Base-by-base conservation (phyloP, 2,329 filamentous ascomycete genomes). In the Alternaria triticimaculans region DNA sequence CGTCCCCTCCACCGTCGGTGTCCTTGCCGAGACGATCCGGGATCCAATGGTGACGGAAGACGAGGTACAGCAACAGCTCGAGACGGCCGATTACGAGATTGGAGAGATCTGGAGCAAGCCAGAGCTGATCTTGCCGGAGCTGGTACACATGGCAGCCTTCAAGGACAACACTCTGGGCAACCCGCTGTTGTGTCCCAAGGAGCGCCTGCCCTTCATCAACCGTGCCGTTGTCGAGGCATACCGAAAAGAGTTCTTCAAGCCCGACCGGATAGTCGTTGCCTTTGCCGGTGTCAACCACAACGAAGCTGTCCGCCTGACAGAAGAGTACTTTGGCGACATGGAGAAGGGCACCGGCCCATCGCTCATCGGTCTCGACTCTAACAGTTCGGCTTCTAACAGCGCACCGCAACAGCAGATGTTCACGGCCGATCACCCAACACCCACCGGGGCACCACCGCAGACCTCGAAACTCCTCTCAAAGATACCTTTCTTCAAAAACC, bases 81-180 rank as follows among this genome's bases (percentile, higher is more conserved):
- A 92, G 77, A 98, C 95, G 7, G 96, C 95, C 9, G 89, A 94
- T 56, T 99, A 98, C 78, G 96, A 99, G 82, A 96, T 99, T 79
- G 89, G 89, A 23, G 96, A 98, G 84, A 98, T 99, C 60, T 99
- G 96, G 96, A 91, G 91, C 72, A 98, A 97, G 85, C 94, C 96
- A 0, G 95, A 98, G 76, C 87, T 99, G 60, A 98, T 99, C 72
- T 84, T 99, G 64, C 96, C 96, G 0, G 96, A 99, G 82, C 83
- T 99, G 72, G 91, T 98, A 41, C 96, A 99, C 80, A 96, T 94
- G 84, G 94, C 96, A 10, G 96, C 94, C 3, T 99, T 93, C 82
- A 96, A 94, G 84, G 92, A 96, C 78, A 98, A 99, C 82, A 98
- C 96, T 0, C 86, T 99, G 12, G 96, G 96, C 41, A 96, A 98